Conservation (phyloP, 2,329 filamentous ascomycete genomes). For the Colletotrichum neosansevieriae region DNA sequence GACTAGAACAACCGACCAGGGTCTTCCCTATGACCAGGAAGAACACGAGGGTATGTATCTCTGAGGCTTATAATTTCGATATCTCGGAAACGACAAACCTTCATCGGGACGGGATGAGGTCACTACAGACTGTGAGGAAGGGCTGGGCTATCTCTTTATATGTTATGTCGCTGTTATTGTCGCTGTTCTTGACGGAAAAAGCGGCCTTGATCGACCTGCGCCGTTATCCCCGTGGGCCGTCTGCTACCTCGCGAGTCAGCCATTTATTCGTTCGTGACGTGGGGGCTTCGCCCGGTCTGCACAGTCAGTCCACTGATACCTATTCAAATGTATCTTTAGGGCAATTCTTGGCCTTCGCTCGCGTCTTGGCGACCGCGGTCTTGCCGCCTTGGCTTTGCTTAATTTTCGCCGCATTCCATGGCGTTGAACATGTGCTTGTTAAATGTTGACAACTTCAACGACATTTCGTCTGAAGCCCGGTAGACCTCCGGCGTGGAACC, state of each 20-base stretch:
- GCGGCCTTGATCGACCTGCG: neutral
- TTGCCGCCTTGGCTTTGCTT: conserved; percentile 40
- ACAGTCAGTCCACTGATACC: conserved; percentile 9
- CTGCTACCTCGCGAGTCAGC: conserved; percentile 31
- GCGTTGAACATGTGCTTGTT: conserved; percentile 16
- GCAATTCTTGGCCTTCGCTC: conserved; percentile 26
- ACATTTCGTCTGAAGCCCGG: conserved; percentile 10
- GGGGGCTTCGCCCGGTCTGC: conserved; percentile 20
- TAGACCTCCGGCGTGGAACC: neutral
- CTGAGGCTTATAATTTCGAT: neutral
- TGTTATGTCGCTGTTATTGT: conserved; percentile 3
- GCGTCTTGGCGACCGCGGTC: conserved; percentile 33
- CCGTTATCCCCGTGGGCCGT: conserved; percentile 20
- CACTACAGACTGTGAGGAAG: neutral
- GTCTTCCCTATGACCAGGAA: neutral
- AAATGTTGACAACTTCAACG: conserved; percentile 16
- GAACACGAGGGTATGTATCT: conserved; percentile 9
- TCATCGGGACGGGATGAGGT: neutral
- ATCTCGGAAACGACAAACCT: neutral
- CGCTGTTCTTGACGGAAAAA: conserved; percentile 7
- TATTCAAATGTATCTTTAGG: conserved; percentile 7
- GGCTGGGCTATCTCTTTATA: conserved; percentile 12
- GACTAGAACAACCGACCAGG: conserved; percentile 3
- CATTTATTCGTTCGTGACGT: conserved; percentile 34
- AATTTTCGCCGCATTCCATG: conserved; percentile 39